Conservation (phyloP, 345 rosid genomes). For the Ricinus communis region DNA sequence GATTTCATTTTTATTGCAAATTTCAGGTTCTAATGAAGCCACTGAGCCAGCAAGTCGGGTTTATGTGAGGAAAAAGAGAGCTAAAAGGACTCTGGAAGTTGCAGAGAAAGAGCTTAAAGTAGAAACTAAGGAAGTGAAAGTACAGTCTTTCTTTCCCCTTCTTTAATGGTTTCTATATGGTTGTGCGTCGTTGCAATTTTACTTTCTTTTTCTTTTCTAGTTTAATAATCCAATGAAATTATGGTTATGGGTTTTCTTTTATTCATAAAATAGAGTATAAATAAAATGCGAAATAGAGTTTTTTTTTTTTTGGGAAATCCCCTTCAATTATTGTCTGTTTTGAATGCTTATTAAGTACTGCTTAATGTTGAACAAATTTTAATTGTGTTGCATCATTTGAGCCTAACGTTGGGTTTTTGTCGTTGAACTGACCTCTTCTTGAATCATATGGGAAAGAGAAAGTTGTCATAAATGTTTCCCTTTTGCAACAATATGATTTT, state of each 20-base stretch:
- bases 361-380: too few relatives aligned
- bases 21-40: constrained; percentile 20
- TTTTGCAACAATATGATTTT: too few relatives aligned
- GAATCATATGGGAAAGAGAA: too few relatives aligned
- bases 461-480: too few relatives aligned
- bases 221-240: neutral
- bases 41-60: constrained; percentile 41
- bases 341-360: neutral
- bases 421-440: too few relatives aligned
- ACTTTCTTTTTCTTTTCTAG: neutral
- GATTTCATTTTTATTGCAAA: constrained; percentile 4
- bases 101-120: constrained; percentile 8
- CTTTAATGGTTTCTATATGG: neutral
- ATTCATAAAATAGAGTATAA: too few relatives aligned
- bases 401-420: too few relatives aligned
- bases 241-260: neutral
- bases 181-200: neutral
- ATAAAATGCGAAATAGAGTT: too few relatives aligned
- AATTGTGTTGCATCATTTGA: too few relatives aligned
- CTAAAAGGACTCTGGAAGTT: constrained; percentile 30
- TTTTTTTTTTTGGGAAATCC: too few relatives aligned
- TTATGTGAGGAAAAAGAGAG: constrained; percentile 57
- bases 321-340: neutral
- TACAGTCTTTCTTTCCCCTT: neutral
- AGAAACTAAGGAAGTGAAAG: constrained; percentile 27